These are phyloP conservation scores for Nyssa sinensis DNA, from an alignment of 148 eudicot genomes.

Conservation along the genomic window DNA sequence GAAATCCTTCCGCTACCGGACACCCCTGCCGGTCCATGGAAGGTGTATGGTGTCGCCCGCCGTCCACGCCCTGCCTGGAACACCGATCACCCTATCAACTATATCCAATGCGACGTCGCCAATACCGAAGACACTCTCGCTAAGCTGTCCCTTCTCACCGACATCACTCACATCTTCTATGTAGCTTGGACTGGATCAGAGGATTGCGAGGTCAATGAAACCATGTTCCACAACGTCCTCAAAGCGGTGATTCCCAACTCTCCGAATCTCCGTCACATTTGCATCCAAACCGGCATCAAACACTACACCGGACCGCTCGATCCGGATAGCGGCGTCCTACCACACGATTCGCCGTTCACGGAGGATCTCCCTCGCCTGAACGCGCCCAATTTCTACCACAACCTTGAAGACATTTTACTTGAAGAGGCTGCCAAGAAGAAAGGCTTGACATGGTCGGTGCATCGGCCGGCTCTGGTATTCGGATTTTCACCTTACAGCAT, in stretches of 20 bases:
- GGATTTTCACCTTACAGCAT: conserved; percentile 11
- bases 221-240: conserved; percentile 25
- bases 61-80: conserved; percentile 24
- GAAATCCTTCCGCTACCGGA: conserved; percentile 19
- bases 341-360: conserved; percentile 22
- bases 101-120: conserved; percentile 21
- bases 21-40: conserved; percentile 35
- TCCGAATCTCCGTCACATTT: conserved; percentile 21
- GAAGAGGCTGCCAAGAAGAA: neutral
- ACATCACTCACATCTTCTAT: conserved; percentile 28
- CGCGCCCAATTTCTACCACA: conserved; percentile 22
- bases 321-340: neutral
- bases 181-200: conserved; percentile 17
- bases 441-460: conserved; percentile 11
- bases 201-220: conserved; percentile 13
- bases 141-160: conserved; percentile 21
- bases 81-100: conserved; percentile 10
- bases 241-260: conserved; percentile 9
- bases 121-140: conserved; percentile 9
- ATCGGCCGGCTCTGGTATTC: conserved; percentile 9
- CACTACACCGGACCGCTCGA: conserved; percentile 24
- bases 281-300: conserved; percentile 30
- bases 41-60: conserved; percentile 28
- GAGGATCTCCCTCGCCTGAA: conserved; percentile 18
- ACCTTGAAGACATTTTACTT: conserved; percentile 20